Percentiles rank a stretch among this genome's conserved stretches.
Evolutionary conservation across 495 filamentous ascomycete genomes (phyloP).

Genomic region (Glutinoglossum americanum): DNA sequence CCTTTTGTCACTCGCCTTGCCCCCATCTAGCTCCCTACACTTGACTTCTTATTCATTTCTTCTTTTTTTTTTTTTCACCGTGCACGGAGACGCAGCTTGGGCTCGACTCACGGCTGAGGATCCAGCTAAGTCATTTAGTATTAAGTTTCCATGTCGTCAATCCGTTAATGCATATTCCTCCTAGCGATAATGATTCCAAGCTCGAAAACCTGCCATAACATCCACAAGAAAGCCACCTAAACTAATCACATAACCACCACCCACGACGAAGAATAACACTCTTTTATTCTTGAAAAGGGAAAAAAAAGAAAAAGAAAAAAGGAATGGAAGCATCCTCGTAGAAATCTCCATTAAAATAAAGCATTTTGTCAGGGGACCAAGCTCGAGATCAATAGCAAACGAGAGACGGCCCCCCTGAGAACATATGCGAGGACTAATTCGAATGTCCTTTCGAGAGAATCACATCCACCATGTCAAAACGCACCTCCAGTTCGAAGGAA

Average conservation of each 20-base stretch:
- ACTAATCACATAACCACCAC: not conserved
- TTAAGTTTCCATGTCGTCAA: not conserved
- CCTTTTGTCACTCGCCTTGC: no score
- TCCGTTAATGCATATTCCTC: not conserved
- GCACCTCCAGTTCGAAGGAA: not conserved
- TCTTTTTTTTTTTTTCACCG: no score
- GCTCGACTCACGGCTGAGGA: no score
- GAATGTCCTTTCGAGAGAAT: not conserved
- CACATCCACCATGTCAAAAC: not conserved
- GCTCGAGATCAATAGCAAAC: not conserved
- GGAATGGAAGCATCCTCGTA: not conserved
- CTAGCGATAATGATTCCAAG: not conserved
- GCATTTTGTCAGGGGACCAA: not conserved
- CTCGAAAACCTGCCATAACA: not conserved
- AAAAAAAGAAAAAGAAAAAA: not conserved
- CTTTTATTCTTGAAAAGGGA: not conserved
- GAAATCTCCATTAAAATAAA: not conserved
- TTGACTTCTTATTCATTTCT: no score
- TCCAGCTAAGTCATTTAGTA: not conserved
- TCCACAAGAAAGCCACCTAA: not conserved
- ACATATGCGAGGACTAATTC: not conserved
- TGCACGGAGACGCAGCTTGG: no score
- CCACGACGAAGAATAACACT: not conserved
- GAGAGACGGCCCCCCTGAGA: not conserved
- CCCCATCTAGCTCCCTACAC: no score